Percentiles rank a stretch among this genome's conserved stretches.
Evolutionary conservation across 352 stramenopile genomes (phyloP).

Genomic region (Globisporangium barbulae): DNA sequence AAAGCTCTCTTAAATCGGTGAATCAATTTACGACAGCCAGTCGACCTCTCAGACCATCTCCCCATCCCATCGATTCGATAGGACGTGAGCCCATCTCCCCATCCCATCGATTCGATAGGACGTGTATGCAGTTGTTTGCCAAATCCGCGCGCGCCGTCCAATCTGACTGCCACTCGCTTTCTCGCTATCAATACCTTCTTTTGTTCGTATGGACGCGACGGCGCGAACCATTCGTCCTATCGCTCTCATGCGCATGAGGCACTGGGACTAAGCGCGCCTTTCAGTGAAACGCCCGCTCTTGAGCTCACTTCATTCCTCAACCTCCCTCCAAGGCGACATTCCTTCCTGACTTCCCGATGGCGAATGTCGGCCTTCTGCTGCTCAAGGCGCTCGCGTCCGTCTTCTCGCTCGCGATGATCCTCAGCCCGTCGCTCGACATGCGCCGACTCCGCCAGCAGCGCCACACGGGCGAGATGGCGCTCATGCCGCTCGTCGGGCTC

Average conservation of each 20-base stretch:
- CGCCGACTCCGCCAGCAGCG: background rate
- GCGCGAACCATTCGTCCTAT: background rate
- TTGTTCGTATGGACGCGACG: background rate
- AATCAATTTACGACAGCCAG: no score
- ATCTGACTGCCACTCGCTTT: background rate
- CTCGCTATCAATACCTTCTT: background rate
- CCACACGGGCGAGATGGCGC: constrained; percentile 16
- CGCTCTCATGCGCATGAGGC: background rate
- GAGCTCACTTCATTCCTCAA: background rate
- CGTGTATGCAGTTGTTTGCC: background rate
- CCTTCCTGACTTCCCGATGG: background rate
- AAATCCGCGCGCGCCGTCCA: background rate
- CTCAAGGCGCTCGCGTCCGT: constrained; percentile 20
- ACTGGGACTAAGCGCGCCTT: background rate
- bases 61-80: background rate
- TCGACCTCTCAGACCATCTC: background rate
- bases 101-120: background rate
- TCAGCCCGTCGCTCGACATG: constrained; percentile 22
- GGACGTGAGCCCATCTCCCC: background rate
- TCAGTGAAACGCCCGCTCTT: background rate
- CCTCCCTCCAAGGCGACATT: background rate
- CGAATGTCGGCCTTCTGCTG: background rate
- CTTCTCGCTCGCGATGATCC: constrained; percentile 29
- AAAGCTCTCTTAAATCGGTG: no score
- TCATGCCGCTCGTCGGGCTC: constrained; percentile 15